Percentiles rank a stretch among this genome's conserved stretches.
phyloP scores from a whole-genome alignment of 352 stramenopile genomes.

The Nothophytophthora sp. region DNA sequence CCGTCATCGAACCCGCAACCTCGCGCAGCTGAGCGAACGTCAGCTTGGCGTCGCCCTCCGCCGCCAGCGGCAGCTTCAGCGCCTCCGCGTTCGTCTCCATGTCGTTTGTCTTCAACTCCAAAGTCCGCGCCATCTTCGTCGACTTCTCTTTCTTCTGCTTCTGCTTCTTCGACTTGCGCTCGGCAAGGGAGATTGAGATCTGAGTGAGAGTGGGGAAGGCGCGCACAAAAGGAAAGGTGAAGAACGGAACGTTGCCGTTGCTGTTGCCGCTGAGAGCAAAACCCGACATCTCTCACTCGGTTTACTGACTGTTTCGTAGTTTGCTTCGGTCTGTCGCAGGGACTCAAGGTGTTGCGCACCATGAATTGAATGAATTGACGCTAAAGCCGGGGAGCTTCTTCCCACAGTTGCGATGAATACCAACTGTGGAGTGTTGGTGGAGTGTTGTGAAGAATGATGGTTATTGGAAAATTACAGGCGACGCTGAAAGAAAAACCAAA shows the following conservation, averaged over 20 bases:
- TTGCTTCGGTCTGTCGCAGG: not conserved
- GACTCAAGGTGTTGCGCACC: not conserved
- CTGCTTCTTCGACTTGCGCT: conserved; percentile 20
- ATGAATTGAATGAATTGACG: not conserved
- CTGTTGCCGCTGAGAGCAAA: no score
- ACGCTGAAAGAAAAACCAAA: no score
- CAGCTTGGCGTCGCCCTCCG: conserved; percentile 12
- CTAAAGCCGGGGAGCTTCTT: not conserved
- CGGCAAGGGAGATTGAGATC: conserved; percentile 28
- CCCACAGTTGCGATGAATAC: no score
- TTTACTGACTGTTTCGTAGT: conserved; percentile 1
- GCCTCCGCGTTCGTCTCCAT: conserved; percentile 10
- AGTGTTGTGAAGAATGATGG: not conserved
- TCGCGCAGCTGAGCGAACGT: conserved; percentile 28
- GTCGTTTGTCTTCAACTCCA: conserved; percentile 26
- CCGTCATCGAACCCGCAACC: conserved; percentile 17
- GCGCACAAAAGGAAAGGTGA: not conserved
- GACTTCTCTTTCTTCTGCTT: conserved; percentile 7
- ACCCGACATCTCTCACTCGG: no score
- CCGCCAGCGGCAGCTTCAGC: conserved; percentile 23
- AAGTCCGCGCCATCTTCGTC: conserved; percentile 26
- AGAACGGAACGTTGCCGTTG: no score
- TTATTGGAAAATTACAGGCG: not conserved
- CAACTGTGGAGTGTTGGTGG: not conserved
- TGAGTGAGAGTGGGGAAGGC: conserved; percentile 19